Conservation (phyloP, 768 basidiomycete species). For the Leccinum aurantiacum region DNA sequence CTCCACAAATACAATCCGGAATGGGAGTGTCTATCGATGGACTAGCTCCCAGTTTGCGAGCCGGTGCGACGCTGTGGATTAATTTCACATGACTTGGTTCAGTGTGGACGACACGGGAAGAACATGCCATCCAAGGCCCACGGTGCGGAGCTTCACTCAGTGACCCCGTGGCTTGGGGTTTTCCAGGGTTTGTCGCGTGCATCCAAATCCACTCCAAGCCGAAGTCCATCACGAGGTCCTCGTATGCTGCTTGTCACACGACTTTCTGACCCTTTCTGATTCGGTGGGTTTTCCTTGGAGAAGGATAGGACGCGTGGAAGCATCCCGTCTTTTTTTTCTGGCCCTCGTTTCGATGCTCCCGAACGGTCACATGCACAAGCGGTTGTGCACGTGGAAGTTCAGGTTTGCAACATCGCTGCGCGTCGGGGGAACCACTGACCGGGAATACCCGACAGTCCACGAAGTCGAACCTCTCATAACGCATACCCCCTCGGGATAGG, state of each 20-base stretch:
- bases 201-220: background rate
- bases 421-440: conserved; percentile 1
- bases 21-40: conserved; percentile 9
- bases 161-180: conserved; percentile 1
- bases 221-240: conserved; percentile 6
- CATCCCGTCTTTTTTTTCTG: background rate
- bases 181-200: conserved; percentile 8
- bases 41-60: conserved; percentile 7
- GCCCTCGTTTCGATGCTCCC: conserved; percentile 2
- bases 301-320: background rate
- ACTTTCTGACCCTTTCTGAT: conserved; percentile 12
- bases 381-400: background rate
- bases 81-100: conserved; percentile 8
- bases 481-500: too few species aligned
- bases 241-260: conserved; percentile 14
- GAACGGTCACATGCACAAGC: background rate
- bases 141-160: conserved; percentile 1
- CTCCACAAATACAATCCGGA: conserved; percentile 9
- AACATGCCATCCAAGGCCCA: conserved; percentile 12
- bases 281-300: conserved; percentile 1
- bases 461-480: background rate
- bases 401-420: background rate
- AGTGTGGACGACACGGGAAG: conserved; percentile 7
- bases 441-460: background rate
- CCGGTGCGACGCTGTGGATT: conserved; percentile 10